Evolutionary conservation across 768 basidiomycete genomes (phyloP).

Genomic region (Termitomyces sp.): DNA sequence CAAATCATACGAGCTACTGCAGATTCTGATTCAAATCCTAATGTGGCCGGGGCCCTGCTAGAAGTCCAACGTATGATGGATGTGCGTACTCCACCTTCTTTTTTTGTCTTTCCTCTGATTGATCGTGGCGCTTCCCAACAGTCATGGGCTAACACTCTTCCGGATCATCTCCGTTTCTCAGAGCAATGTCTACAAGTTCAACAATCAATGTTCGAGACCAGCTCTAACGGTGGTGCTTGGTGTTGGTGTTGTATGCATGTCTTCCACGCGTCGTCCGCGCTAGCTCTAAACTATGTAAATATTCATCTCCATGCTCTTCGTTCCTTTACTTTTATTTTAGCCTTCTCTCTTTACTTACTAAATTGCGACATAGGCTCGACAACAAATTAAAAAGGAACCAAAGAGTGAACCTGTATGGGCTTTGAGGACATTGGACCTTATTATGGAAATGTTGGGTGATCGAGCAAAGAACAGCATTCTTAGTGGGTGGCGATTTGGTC

Average conservation of each 20-base stretch:
- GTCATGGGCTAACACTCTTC: conserved; percentile 61
- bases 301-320: conserved; percentile 6
- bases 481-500: conserved; percentile 25
- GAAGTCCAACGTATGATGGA: conserved; percentile 45
- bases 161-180: conserved; percentile 67
- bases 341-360: background rate
- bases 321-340: background rate
- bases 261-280: conserved; percentile 62
- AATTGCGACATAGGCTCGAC: conserved; percentile 30
- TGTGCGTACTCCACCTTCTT: conserved; percentile 24
- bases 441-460: conserved; percentile 45
- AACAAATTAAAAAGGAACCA: conserved; percentile 32
- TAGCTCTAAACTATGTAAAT: conserved; percentile 64
- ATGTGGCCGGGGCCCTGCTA: conserved; percentile 29
- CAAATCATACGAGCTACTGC: background rate
- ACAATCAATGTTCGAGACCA: conserved; percentile 75
- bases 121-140: conserved; percentile 4
- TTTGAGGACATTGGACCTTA: conserved; percentile 36
- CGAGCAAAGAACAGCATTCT: conserved; percentile 47
- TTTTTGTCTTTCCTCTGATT: background rate
- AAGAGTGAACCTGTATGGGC: conserved; percentile 42
- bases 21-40: conserved; percentile 32
- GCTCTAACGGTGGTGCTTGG: conserved; percentile 78
- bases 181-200: conserved; percentile 68
- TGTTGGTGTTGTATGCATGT: conserved; percentile 76